Percentiles rank a stretch among this genome's conserved stretches.
phyloP scores from a whole-genome alignment of 2,329 filamentous ascomycete species.

The Sporothrix curviconia region DNA sequence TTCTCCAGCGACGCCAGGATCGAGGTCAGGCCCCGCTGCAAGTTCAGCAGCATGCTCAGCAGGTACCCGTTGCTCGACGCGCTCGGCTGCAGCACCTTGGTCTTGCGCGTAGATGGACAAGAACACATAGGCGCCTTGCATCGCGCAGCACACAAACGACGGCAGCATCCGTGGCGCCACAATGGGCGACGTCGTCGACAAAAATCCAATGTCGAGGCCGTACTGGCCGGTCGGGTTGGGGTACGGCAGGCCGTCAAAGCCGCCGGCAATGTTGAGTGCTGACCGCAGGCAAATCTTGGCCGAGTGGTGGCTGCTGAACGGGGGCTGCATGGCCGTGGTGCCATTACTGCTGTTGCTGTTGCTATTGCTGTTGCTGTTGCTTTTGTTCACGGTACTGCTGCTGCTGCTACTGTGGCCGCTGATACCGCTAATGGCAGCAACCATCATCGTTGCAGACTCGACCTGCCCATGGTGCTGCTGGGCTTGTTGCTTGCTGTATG shows the following conservation, averaged over 20 bases:
- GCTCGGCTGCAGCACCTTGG: constrained; percentile 29
- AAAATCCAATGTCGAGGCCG: constrained; percentile 27
- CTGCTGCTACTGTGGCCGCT: neutral
- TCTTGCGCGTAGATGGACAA: constrained; percentile 38
- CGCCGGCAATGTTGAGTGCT: constrained; percentile 40
- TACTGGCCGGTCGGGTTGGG: constrained; percentile 35
- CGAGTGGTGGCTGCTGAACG: constrained; percentile 41
- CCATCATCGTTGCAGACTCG: neutral
- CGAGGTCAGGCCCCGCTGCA: constrained; percentile 37
- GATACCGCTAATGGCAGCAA: neutral
- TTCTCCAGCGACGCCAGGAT: constrained; percentile 37
- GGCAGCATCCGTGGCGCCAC: constrained; percentile 40
- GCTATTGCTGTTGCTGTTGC: neutral
- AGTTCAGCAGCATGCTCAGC: constrained; percentile 31
- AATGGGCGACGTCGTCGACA: constrained; percentile 31
- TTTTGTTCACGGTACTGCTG: neutral
- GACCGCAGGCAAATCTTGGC: constrained; percentile 44
- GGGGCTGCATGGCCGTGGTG: constrained; percentile 18
- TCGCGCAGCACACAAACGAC: constrained; percentile 39
- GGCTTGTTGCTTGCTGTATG: neutral
- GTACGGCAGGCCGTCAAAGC: constrained; percentile 40
- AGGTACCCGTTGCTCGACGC: constrained; percentile 20
- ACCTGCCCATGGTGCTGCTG: neutral
- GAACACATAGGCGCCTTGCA: constrained; percentile 40
- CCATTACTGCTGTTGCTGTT: neutral